Percentiles rank a stretch among this genome's conserved stretches.
Evolutionary conservation across 73 alveolate species (phyloP).

Genomic region (Durusdinium trenchii): DNA sequence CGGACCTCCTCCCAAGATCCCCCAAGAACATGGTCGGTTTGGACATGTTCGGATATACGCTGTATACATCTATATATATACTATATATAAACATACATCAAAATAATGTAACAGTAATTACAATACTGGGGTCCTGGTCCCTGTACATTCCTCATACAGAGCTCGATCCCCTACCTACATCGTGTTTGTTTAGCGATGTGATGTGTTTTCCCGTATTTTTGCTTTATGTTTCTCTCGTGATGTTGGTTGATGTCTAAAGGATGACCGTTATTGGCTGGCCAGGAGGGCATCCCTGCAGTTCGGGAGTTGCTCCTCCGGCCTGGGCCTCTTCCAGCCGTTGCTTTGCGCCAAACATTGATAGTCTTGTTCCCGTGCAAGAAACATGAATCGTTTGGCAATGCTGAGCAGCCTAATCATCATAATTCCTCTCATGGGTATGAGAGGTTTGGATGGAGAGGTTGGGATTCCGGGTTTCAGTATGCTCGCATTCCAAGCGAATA

Average conservation of each 20-base stretch:
- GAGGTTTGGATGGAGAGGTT: background rate
- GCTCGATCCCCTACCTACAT: background rate
- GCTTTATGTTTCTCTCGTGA: background rate
- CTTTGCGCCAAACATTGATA: background rate
- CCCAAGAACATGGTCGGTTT: background rate
- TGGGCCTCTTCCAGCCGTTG: background rate
- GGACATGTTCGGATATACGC: too few species aligned
- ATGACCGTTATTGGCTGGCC: background rate
- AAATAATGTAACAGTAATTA: background rate
- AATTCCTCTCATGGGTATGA: background rate
- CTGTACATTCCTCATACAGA: background rate
- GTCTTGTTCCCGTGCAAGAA: background rate
- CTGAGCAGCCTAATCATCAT: too few species aligned
- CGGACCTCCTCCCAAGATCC: background rate
- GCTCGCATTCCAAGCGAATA: background rate
- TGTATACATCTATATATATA: too few species aligned
- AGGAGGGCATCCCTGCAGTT: constrained; percentile 31
- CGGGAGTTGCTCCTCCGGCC: background rate
- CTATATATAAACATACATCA: background rate
- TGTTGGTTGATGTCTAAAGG: background rate
- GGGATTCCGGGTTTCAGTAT: background rate
- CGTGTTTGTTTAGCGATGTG: background rate
- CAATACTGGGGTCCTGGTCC: background rate
- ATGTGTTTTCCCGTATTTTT: background rate
- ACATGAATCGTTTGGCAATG: background rate